phyloP scores from a whole-genome alignment of 75 land plant genomes.

The Sequoia sempervirens region DNA sequence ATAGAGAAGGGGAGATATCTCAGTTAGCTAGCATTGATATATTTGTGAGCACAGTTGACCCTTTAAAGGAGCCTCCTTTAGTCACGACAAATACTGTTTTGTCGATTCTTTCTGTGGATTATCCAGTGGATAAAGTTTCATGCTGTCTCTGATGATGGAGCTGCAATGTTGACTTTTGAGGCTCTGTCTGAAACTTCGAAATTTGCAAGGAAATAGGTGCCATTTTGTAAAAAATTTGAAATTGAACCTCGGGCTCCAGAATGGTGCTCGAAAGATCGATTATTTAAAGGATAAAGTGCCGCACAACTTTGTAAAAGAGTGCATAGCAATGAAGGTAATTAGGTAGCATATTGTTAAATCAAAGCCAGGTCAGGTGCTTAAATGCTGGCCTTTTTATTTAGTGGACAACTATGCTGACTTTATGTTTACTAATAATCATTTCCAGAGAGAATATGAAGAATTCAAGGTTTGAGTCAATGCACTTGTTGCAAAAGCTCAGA shows the following conservation, averaged over 20 bases:
- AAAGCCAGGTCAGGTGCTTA: background rate
- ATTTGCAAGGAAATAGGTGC: slow-evolving; percentile 56
- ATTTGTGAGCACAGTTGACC: too few species aligned
- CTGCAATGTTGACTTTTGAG: too few species aligned
- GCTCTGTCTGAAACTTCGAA: slow-evolving; percentile 45
- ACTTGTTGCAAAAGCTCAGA: slow-evolving; percentile 31
- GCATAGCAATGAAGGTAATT: slow-evolving; percentile 53
- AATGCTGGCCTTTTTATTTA: background rate
- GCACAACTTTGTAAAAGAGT: slow-evolving; percentile 45
- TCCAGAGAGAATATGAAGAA: too few species aligned
- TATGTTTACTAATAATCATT: slow-evolving; percentile 7
- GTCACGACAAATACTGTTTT: too few species aligned
- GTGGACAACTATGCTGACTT: background rate
- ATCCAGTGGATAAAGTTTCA: too few species aligned
- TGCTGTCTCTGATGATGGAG: too few species aligned
- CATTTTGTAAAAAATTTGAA: too few species aligned
- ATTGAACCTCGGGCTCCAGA: slow-evolving; percentile 60
- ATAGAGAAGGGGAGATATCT: too few species aligned
- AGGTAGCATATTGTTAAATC: too few species aligned
- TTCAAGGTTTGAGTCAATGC: slow-evolving; percentile 30
- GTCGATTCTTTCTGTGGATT: too few species aligned
- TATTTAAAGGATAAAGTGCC: slow-evolving; percentile 43
- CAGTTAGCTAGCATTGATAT: too few species aligned
- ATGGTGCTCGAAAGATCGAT: slow-evolving; percentile 46
- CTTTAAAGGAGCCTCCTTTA: too few species aligned